Percentiles rank a stretch among this genome's conserved stretches.
Evolutionary conservation across 176 grass and related monocot genomes (phyloP).

Genomic region (Musa schizocarpa): DNA sequence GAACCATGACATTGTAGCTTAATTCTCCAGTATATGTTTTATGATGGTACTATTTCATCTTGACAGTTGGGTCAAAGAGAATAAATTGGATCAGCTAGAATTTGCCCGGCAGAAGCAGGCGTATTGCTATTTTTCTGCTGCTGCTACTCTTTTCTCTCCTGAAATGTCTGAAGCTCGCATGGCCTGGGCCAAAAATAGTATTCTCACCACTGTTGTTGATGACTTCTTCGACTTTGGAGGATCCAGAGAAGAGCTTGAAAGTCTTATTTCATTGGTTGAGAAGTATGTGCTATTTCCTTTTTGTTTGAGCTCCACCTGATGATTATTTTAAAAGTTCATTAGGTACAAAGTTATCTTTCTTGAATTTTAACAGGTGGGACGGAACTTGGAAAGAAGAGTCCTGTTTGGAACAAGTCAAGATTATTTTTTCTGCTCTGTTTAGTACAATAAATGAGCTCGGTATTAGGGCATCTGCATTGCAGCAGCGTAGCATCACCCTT

Average conservation of each 20-base stretch:
- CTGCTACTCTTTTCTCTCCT: conserved; percentile 45
- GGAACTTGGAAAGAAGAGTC: conserved; percentile 35
- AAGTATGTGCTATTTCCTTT: conserved; percentile 32
- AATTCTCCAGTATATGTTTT: neutral
- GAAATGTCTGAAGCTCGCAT: conserved; percentile 50
- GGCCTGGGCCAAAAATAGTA: conserved; percentile 50
- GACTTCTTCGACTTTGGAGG: conserved; percentile 80
- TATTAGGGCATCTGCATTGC: conserved; percentile 40
- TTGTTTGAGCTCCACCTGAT: neutral
- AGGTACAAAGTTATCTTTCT: neutral
- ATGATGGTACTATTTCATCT: neutral
- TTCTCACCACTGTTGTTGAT: conserved; percentile 55
- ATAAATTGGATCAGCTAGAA: conserved; percentile 45
- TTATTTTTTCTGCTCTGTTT: conserved; percentile 52
- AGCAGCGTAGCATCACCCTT: conserved; percentile 37
- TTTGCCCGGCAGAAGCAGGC: conserved; percentile 58
- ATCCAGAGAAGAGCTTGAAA: conserved; percentile 57
- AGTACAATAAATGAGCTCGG: conserved; percentile 50
- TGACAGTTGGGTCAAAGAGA: conserved; percentile 56
- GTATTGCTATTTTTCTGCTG: conserved; percentile 61
- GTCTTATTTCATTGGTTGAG: conserved; percentile 47
- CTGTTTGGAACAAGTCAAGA: conserved; percentile 55
- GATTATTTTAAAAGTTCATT: neutral
- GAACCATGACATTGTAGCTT: neutral
- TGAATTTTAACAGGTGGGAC: conserved; percentile 45